Base-by-base conservation (phyloP, 176 grass and related monocot genomes). In the Avena insularis region DNA sequence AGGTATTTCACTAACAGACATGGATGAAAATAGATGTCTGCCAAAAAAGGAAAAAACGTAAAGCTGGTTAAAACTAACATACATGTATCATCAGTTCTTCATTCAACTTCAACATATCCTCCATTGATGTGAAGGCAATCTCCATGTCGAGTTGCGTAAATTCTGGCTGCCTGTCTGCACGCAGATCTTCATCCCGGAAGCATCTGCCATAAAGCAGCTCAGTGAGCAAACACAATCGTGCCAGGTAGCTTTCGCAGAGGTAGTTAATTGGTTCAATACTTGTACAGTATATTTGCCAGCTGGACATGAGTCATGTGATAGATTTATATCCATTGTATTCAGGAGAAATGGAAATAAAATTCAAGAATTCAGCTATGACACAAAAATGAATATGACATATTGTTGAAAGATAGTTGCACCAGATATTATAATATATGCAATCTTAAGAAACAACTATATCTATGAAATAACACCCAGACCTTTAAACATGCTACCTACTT, bases 101-200 rank as follows among this genome's bases (percentile, higher is more conserved):
- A 65, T 99, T 96, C 81, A 99, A 88, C 65, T 82, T 96, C 90
- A 99, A 82, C 94, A 96, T 96, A 84, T 93, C 94, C 59, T 98
- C 97, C 87, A 96, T 86, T 77, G 97, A 90, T 78, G 92, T 93
- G 83, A 96, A 98, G 84, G 94, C 87, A 77, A 98, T 84, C 83
- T 98, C 97, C 97, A 98, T 98, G 94, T 98, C 97, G 53, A 98
- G 91, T 84, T 98, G 94, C 46, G 97, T 98, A 70, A 98, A 98
- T 78, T 98, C 96, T 23, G 96, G 96, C 56, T 98, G 93, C 74
- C 96, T 98, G 49, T 98, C 96, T 3, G 96, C 96, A 64, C 96
- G 90, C 71, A 98, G 74, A 94, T 98, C 96, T 95, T 98, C 93
- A 90, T 98, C 96, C 71, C 93, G 92, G 85, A 98, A 98, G 83